phyloP scores from a whole-genome alignment of 192 early-diverging fungal genomes.

The Linnemannia schmuckeri region DNA sequence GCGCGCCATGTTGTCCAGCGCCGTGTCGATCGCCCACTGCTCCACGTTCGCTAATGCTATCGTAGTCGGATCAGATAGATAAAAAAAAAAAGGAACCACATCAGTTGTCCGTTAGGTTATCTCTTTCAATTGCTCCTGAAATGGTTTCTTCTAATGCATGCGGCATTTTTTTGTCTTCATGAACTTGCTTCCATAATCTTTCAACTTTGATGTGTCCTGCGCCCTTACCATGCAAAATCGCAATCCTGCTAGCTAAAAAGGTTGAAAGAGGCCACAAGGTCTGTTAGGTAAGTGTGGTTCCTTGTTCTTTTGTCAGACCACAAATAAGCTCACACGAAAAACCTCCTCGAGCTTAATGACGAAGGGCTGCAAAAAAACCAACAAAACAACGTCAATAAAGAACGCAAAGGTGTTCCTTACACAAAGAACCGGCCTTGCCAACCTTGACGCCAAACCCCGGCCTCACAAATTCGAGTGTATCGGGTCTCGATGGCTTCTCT shows the following conservation, averaged over 20 bases:
- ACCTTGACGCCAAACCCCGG: conserved; percentile 56
- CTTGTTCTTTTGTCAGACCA: background rate
- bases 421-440: conserved; percentile 65
- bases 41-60: conserved; percentile 73
- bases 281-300: background rate
- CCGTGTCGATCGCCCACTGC: conserved; percentile 79
- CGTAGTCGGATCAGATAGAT: background rate
- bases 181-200: too few relatives aligned
- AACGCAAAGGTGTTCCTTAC: conserved; percentile 5
- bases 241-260: conserved; percentile 61
- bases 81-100: background rate
- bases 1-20: conserved; percentile 73
- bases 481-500: conserved; percentile 62
- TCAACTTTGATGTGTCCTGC: too few relatives aligned
- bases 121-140: background rate
- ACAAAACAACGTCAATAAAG: conserved; percentile 5
- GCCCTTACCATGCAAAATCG: conserved; percentile 66
- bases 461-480: conserved; percentile 57
- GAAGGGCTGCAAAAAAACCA: too few relatives aligned
- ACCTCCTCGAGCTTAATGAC: background rate
- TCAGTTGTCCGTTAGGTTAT: background rate
- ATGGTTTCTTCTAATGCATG: background rate
- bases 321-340: background rate
- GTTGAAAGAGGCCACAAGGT: background rate
- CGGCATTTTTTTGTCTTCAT: background rate